Percentiles rank a stretch among this genome's conserved stretches.
Conservation (phyloP, 208 protist genomes). For the Jaenimonas drosophilae region DNA sequence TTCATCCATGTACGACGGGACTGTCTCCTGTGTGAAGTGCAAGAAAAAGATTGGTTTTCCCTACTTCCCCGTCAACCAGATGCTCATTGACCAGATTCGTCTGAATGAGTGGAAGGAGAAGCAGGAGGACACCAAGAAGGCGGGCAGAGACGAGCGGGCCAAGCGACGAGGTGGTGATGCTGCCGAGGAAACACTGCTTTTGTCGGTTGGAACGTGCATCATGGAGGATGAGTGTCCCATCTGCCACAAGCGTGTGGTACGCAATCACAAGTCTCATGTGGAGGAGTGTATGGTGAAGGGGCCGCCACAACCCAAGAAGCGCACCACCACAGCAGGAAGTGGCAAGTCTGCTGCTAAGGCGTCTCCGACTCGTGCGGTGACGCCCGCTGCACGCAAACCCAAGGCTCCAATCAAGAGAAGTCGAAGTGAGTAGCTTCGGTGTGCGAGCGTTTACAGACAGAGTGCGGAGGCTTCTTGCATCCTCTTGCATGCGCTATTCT, state of each 20-base stretch:
- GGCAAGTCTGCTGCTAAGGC: too few relatives aligned
- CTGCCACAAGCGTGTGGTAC: slow-evolving; percentile 34
- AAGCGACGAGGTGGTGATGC: slow-evolving; percentile 12
- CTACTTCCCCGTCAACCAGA: slow-evolving; percentile 74
- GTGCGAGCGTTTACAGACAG: too few relatives aligned
- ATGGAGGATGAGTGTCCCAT: slow-evolving; percentile 62
- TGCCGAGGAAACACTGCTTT: slow-evolving; percentile 21
- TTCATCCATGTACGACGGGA: slow-evolving; percentile 59
- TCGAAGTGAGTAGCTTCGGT: too few relatives aligned
- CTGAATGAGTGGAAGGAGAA: slow-evolving; percentile 59
- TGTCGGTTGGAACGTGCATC: slow-evolving; percentile 46
- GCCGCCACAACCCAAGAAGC: background rate
- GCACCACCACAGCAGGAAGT: too few relatives aligned
- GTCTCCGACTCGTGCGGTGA: too few relatives aligned
- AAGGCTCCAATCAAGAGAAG: too few relatives aligned
- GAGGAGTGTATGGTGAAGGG: slow-evolving; percentile 25
- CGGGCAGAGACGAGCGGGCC: slow-evolving; percentile 26
- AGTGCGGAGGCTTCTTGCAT: too few relatives aligned
- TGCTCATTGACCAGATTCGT: slow-evolving; percentile 44
- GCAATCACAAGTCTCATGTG: slow-evolving; percentile 46
- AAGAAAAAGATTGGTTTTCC: slow-evolving; percentile 64
- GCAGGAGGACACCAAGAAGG: slow-evolving; percentile 15
- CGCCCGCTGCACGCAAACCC: too few relatives aligned
- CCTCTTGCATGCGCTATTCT: background rate
- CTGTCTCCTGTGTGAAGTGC: slow-evolving; percentile 37